A percentile compares a stretch with the other conserved stretches of the same genome.
phyloP scores from a whole-genome alignment of 257 asterid genomes.

The Anisodus acutangulus region DNA sequence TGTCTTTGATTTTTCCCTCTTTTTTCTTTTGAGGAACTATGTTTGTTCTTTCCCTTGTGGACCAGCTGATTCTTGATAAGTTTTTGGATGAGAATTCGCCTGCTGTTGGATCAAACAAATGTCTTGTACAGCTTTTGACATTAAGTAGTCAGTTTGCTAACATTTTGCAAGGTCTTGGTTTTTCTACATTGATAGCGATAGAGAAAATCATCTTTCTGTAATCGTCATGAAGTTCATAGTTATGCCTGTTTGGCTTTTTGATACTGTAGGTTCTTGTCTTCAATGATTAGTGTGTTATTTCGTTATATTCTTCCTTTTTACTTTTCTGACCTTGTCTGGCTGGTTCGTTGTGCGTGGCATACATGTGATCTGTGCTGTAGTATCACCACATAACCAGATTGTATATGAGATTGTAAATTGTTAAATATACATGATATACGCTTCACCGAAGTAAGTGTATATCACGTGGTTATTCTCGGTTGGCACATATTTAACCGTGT shows the following conservation, averaged over 20 bases:
- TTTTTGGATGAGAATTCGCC: constrained; percentile 38
- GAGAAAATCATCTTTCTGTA: neutral
- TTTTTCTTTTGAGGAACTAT: neutral
- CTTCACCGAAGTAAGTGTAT: too few relatives aligned
- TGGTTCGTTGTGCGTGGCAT: neutral
- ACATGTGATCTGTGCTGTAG: neutral
- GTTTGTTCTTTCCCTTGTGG: neutral
- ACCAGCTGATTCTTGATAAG: constrained; percentile 37
- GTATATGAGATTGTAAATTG: neutral
- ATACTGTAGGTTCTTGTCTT: neutral
- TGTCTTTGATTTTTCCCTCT: neutral
- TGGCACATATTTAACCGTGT: too few relatives aligned
- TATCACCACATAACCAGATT: neutral
- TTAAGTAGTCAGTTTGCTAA: neutral
- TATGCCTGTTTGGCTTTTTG: neutral
- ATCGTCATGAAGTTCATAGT: neutral
- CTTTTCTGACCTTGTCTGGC: neutral
- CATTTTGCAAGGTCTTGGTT: neutral
- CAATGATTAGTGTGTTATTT: neutral
- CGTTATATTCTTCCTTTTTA: neutral
- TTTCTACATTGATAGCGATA: neutral
- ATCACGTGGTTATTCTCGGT: too few relatives aligned
- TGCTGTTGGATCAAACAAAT: neutral
- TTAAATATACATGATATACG: too few relatives aligned
- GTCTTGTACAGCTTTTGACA: neutral